Base-by-base conservation (phyloP, 768 basidiomycete genomes). In the Suillus luteus region DNA sequence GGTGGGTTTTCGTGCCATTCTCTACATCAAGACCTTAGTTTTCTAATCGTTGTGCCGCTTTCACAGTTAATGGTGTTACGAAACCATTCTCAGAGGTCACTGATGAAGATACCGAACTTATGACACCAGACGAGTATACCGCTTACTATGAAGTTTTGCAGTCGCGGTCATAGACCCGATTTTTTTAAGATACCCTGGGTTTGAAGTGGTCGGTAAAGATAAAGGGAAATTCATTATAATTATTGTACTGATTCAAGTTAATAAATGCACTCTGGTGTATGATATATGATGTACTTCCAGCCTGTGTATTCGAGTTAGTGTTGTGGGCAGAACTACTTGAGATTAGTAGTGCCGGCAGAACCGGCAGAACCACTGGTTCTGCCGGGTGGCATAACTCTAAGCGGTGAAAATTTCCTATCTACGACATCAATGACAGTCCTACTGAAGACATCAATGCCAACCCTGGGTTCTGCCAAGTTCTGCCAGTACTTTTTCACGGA, bases 91-190 rank as follows among this genome's bases (percentile, higher is more conserved):
- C 88, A 4, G 81, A 89, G 66, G 86, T 99, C 49, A 96, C 92
- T 3, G 95, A 97, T 69, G 96, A 95, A 67, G 90, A 96, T 72
- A 90, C 95, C 70, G 95, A 95, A 55, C 72, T 88, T 68, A 97
- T 97, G 95, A 93, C 92, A 4, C 89, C 92, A 2, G 95, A 96
- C 62, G 95, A 97, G 76, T 96, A 96, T 72, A 87, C 88, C 37
- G 86, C 86, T 40, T 94, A 85, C 77, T 93, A 88, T 71, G 86
- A 91, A 68, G 80, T 92, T 65, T 79, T 87, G 72, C 85, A 86
- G 75, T 79, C 82, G 59, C 80, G 75, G 59, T 68, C 69, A 49
- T 75, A 71, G 64, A 61, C 15, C 33, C n/a, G 38, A 60, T 35
- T 38, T 35, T 35, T 48, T 35, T 19, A 24, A 37, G 12, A 15